These are phyloP conservation scores for Crepidotus variabilis DNA, from an alignment of 768 basidiomycete species.

Conservation along the genomic window DNA sequence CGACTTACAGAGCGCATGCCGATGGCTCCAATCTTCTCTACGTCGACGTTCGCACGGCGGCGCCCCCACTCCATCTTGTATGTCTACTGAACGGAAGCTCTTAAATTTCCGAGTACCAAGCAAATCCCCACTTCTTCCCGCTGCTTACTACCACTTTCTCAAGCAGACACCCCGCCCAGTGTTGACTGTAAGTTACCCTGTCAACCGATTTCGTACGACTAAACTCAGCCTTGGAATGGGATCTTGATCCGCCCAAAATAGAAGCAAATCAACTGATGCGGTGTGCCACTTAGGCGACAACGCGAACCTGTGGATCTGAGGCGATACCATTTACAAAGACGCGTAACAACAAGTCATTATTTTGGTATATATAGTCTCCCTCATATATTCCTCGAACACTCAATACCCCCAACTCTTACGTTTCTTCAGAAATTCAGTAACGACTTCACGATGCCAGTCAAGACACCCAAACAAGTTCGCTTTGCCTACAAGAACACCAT, in stretches of 20 bases:
- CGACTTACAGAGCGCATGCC: neutral
- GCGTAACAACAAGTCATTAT: neutral
- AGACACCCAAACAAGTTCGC: conserved; percentile 17
- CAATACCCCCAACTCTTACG: neutral
- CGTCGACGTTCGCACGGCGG: neutral
- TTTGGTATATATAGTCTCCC: neutral
- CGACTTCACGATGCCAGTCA: conserved; percentile 1
- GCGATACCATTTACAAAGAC: neutral
- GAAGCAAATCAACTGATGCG: neutral
- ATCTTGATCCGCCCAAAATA: neutral
- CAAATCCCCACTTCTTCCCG: neutral
- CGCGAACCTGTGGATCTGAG: neutral
- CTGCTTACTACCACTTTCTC: neutral
- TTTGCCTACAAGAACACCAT: conserved; percentile 21
- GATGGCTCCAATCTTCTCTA: neutral
- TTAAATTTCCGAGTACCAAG: neutral
- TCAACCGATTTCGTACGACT: neutral
- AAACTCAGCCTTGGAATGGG: neutral
- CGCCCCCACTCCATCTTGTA: neutral
- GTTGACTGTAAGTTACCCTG: neutral
- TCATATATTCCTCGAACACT: neutral
- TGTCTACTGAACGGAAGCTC: neutral
- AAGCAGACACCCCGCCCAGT: neutral
- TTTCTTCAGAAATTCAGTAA: neutral
- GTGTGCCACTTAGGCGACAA: neutral